Evolutionary conservation across 2,329 filamentous ascomycete genomes (phyloP), one percentile per base, ranked within the genome.

Genomic region (Colletotrichum destructivum): DNA sequence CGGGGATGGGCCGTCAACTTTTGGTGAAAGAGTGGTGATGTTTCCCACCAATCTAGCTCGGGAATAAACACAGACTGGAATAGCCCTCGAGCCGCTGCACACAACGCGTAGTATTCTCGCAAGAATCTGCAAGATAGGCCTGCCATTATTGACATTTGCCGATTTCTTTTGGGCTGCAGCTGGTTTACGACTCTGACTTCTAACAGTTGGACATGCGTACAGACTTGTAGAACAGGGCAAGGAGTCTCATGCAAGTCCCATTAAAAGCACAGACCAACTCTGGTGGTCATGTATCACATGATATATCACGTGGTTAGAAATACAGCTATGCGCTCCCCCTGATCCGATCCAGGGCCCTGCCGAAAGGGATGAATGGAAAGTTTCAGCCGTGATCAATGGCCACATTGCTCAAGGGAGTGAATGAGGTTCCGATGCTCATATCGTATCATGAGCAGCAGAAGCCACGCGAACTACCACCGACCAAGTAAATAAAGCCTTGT

Each of bases 371-470:
- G 65, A 69, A 35, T 47, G 47, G 44, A 49, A 60, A 60, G 69
- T 71, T 71, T 71, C 69, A 71, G 69, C 59, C 40, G 62, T 21
- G 62, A 38, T 21, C 51, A 52, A 57, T 13, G 44, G 69, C 55
- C 47, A 68, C 64, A 65, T 71, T 59, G 52, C 61, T 54, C 21
- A 51, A 71, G 57, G n/a, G 38, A 56, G 8, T 71, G 64, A 47
- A 18, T 63, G 69, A 26, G 51, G 55, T 31, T 13, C 35, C 35
- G 51, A 57, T 62, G 40, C 64, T 71, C 49, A 54, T 21, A 57
- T 52, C 68, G 46, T 68, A 35, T 26, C 64, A 57, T 71, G 44
- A 51, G 52, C 26, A 44, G 46, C 40, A 54, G n/a, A 15, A 38
- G 35, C 35, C 35, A 38, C 8, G 26, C 54, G 46, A 54, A 52